Conservation (phyloP, 192 early-diverging fungal genomes). For the Neocallimastix lanati region DNA sequence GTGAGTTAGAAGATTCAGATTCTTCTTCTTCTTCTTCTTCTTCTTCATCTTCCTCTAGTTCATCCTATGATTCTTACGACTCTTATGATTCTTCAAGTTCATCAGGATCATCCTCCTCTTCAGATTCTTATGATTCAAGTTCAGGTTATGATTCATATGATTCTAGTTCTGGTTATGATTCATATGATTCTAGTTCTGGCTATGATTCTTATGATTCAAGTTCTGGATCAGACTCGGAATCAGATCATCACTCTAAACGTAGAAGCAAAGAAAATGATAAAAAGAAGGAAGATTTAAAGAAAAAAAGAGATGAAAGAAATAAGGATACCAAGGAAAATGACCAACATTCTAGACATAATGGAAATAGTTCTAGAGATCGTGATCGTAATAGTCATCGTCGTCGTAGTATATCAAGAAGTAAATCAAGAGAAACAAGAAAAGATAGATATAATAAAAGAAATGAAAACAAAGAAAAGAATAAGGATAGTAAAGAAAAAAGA, state of each 20-base stretch:
- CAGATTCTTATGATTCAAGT: no score
- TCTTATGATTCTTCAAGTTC: neutral
- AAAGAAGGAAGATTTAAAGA: neutral
- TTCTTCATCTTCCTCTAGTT: conserved; percentile 2
- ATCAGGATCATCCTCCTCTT: no score
- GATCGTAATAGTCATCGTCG: neutral
- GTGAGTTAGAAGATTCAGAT: neutral
- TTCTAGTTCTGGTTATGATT: conserved; percentile 10
- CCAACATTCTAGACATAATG: neutral
- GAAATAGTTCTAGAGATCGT: neutral
- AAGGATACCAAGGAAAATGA: no score
- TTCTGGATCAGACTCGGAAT: neutral
- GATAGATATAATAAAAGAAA: neutral
- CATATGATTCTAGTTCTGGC: no score
- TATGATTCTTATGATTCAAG: no score
- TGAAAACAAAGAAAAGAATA: neutral
- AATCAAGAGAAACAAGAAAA: neutral
- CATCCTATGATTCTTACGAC: neutral
- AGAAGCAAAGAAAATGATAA: neutral
- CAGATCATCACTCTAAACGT: conserved; percentile 4
- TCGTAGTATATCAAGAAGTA: neutral
- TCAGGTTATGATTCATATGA: no score
- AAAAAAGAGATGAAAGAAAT: no score
- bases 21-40: conserved; percentile 1
- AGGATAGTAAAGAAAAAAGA: neutral